Conservation (phyloP, 345 rosid genomes). For the Nasturtium officinale region DNA sequence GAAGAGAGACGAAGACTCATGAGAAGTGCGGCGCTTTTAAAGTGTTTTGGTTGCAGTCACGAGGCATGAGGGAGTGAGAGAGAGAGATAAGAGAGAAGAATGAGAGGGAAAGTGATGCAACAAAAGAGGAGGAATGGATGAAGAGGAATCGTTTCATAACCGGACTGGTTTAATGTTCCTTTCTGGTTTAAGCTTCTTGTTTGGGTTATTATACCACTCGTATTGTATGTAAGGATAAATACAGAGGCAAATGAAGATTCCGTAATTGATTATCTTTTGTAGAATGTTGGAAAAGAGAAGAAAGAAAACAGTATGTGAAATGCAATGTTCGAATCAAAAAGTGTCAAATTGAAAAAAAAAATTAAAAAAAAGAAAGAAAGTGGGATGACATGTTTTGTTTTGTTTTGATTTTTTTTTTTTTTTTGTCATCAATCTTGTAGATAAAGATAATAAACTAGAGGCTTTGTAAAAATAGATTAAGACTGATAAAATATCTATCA, state of each 20-base stretch:
- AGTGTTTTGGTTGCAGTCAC: slow-evolving; percentile 42
- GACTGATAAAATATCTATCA: no score
- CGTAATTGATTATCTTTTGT: neutral
- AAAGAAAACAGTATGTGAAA: neutral
- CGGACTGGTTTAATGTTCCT: slow-evolving; percentile 10
- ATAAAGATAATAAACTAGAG: neutral
- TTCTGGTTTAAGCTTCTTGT: slow-evolving; percentile 8
- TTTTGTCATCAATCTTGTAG: neutral
- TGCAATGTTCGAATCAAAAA: neutral
- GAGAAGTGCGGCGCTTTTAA: slow-evolving; percentile 41
- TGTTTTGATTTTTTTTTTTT: neutral
- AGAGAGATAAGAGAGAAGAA: slow-evolving; percentile 32
- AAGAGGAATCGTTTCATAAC: slow-evolving; percentile 18
- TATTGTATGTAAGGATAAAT: neutral
- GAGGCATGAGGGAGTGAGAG: slow-evolving; percentile 39
- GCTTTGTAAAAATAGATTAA: neutral
- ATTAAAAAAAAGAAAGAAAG: neutral
- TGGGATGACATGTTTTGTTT: neutral
- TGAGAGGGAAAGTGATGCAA: slow-evolving; percentile 48
- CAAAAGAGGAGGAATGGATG: slow-evolving; percentile 12
- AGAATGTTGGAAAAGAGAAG: neutral
- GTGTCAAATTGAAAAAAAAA: neutral
- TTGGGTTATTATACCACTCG: no score
- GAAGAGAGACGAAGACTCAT: slow-evolving; percentile 37
- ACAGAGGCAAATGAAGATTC: neutral